These are phyloP conservation scores for Lyophyllum atratum DNA, from an alignment of 768 basidiomycete genomes.

Conservation along the genomic window DNA sequence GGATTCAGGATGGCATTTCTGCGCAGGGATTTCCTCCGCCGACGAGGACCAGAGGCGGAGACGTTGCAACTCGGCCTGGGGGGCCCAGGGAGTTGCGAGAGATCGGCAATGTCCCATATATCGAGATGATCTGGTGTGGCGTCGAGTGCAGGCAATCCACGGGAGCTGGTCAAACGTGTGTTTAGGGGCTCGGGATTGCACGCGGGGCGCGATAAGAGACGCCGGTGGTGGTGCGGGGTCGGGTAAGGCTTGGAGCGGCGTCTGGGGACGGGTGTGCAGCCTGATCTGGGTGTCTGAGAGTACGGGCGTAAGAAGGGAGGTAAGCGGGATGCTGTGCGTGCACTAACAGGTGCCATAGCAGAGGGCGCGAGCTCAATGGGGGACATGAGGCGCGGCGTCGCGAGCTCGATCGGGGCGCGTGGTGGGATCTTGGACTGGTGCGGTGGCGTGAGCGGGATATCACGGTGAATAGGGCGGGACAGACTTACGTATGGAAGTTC, in stretches of 20 bases:
- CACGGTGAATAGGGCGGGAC: neutral
- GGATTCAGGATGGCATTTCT: constrained; percentile 41
- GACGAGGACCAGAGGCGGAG: constrained; percentile 48
- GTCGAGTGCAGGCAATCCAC: constrained; percentile 67
- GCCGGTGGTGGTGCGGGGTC: constrained; percentile 30
- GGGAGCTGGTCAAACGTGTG: constrained; percentile 63
- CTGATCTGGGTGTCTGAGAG: constrained; percentile 13
- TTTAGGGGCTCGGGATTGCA: constrained; percentile 31
- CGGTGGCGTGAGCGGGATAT: neutral
- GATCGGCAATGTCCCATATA: constrained; percentile 62
- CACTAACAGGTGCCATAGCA: constrained; percentile 5
- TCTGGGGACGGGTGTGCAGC: constrained; percentile 36
- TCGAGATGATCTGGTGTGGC: constrained; percentile 39
- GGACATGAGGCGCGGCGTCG: constrained; percentile 20
- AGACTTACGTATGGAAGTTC: neutral
- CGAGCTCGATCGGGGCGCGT: neutral
- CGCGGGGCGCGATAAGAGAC: constrained; percentile 27
- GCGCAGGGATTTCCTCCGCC: constrained; percentile 55
- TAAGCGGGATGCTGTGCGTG: neutral
- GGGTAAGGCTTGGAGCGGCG: constrained; percentile 32
- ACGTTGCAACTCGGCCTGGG: constrained; percentile 7
- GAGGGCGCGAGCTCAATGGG: constrained; percentile 22
- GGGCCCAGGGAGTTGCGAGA: constrained; percentile 53
- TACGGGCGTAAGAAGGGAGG: neutral
- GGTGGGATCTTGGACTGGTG: constrained; percentile 14